These are phyloP conservation scores for Bacterosira constricta DNA, from an alignment of 108 stramenopile species.

Conservation along the genomic window DNA sequence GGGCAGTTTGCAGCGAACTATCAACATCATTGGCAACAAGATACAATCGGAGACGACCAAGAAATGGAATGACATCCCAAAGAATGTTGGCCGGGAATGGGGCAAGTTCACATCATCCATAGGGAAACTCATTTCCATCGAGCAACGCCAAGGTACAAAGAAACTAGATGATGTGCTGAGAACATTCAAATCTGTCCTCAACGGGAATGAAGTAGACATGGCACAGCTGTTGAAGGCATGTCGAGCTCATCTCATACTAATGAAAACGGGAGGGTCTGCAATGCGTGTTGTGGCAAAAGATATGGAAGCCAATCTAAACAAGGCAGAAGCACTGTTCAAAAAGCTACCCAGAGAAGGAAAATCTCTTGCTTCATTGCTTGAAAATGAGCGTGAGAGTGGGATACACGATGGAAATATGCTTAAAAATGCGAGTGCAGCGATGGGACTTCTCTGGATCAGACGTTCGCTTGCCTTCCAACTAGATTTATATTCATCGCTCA, in stretches of 20 bases:
- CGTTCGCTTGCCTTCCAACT: conserved; percentile 60
- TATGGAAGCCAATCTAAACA: conserved; percentile 52
- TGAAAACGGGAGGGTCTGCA: conserved; percentile 44
- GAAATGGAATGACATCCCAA: conserved; percentile 20
- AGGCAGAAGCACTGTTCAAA: conserved; percentile 46
- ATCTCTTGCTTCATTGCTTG: conserved; percentile 26
- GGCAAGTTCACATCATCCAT: conserved; percentile 20
- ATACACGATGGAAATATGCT: conserved; percentile 51
- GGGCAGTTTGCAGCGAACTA: conserved; percentile 2
- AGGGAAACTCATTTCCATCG: conserved; percentile 1
- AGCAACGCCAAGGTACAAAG: neutral
- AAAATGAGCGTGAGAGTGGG: conserved; percentile 40
- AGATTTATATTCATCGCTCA: conserved; percentile 52
- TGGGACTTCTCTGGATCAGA: conserved; percentile 72
- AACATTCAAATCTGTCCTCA: conserved; percentile 42
- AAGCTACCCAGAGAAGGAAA: conserved; percentile 15
- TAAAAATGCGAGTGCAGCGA: conserved; percentile 59
- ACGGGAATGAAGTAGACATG: conserved; percentile 41
- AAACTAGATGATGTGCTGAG: conserved; percentile 36
- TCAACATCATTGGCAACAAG: conserved; percentile 21
- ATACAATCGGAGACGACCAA: conserved; percentile 24
- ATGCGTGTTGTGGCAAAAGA: conserved; percentile 54
- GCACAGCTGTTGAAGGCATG: conserved; percentile 55
- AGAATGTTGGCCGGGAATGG: conserved; percentile 20
- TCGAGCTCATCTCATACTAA: conserved; percentile 40